Base-by-base conservation (phyloP, 129 eudicot genomes). In the Scalesia atractyloides region DNA sequence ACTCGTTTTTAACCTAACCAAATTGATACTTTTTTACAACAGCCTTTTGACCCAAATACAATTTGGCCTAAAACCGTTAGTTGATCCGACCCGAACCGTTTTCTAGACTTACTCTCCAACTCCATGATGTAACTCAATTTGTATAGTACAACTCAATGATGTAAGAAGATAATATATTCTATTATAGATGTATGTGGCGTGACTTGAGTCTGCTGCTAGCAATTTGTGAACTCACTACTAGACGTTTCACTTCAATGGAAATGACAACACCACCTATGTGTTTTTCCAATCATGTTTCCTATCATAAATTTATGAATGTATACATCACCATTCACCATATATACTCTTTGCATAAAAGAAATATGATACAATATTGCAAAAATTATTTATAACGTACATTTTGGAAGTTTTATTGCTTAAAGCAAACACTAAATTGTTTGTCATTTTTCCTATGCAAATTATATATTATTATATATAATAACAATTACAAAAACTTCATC, bases 231-330 rank as follows among this genome's bases (percentile, higher is more conserved):
- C 76, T 69, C 68, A 75, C 72, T 66, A 53, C 34, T 36, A 24
- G 66, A 66, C 54, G 56, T 65, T 66, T 75, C 65, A 65, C 59
- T 64, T 75, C 66, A 65, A 75, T 24, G 53, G 73, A 75, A 64
- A 65, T 65, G 79, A 75, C 73, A 64, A 65, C 73, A 36, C 66
- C 47, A 52, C 56, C 65, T 64, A 39, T 41, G 64, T 75, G 79
- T 65, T 65, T 64, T 74, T 39, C 65, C 79, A 51, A 52, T 71
- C 76, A 71, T 71, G 76, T 71, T 37, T 22, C 76, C 43, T 47
- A 71, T 75, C 79, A 74, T 48, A 41, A 39, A 9, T 72, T 57
- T 36, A 41, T 20, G 14, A 37, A 11, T 3, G 39, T 13, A 70
- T 37, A 20, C 26, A 17, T 70, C 10, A 41, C 48, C 9, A 44